Evolutionary conservation across 139 green algal genomes (phyloP).

Genomic region (Eudorina sp.): DNA sequence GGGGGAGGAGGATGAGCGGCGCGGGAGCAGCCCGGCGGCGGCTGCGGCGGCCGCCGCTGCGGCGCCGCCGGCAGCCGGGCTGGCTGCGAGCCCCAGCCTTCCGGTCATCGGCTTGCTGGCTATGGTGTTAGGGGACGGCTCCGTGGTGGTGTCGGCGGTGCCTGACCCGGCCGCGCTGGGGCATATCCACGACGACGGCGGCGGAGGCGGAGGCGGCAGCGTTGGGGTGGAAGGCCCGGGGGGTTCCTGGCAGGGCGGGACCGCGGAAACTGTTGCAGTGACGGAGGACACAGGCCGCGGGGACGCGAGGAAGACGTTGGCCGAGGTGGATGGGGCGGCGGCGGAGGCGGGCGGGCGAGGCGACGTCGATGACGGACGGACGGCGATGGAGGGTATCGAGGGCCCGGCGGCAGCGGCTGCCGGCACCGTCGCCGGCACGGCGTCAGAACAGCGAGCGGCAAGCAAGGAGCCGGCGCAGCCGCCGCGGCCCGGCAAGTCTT

Average conservation of each 20-base stretch:
- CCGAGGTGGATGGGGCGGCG: background rate
- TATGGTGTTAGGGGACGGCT: constrained; percentile 70
- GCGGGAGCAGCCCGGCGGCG: background rate
- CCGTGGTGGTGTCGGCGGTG: constrained; percentile 64
- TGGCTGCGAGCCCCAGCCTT: background rate
- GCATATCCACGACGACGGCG: too few relatives aligned
- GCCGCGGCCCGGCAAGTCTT: background rate
- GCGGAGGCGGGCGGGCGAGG: background rate
- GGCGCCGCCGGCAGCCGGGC: background rate
- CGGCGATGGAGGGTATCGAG: background rate
- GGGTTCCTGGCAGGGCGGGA: background rate
- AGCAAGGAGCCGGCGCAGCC: background rate
- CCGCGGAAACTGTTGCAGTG: background rate
- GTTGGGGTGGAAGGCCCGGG: background rate
- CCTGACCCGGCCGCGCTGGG: constrained; percentile 45
- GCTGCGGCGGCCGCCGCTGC: too few relatives aligned
- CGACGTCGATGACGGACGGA: background rate
- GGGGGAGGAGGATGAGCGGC: background rate
- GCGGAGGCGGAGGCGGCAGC: too few relatives aligned
- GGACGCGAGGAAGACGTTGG: too few relatives aligned
- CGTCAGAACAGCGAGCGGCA: background rate
- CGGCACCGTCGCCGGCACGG: background rate
- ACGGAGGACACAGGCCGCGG: too few relatives aligned
- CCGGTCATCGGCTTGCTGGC: constrained; percentile 70
- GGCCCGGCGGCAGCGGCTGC: background rate